phyloP scores from a whole-genome alignment of 352 stramenopile species.

The Phytopythium boreale region DNA sequence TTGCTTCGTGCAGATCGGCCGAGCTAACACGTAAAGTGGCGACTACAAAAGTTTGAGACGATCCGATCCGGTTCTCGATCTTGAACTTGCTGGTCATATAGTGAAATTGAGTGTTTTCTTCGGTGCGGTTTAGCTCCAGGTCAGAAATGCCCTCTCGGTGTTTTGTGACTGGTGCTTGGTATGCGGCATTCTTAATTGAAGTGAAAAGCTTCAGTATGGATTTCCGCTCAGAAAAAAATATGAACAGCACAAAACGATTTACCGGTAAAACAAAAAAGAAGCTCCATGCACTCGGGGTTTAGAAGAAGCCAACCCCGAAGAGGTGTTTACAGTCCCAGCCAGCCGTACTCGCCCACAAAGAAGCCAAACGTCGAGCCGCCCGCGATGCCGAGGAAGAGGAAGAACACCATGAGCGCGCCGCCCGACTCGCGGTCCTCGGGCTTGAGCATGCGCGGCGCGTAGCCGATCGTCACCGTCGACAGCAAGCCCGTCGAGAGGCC shows the following conservation, averaged over 20 bases:
- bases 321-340: constrained; percentile 21
- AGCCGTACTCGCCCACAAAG: constrained; percentile 27
- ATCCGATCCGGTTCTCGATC: not conserved
- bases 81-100: not conserved
- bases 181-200: not conserved
- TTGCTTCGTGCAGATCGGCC: not conserved
- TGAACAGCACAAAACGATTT: too few relatives aligned
- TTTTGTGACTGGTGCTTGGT: not conserved
- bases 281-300: too few relatives aligned
- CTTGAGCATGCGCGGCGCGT: too few relatives aligned
- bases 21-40: not conserved
- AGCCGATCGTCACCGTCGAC: too few relatives aligned
- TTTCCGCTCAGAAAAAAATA: too few relatives aligned
- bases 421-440: constrained; percentile 36
- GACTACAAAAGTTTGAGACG: not conserved
- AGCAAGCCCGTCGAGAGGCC: too few relatives aligned
- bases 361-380: constrained; percentile 30
- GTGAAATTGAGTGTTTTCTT: not conserved
- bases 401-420: constrained; percentile 36
- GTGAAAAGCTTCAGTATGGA: not conserved
- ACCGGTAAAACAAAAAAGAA: too few relatives aligned
- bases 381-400: constrained; percentile 36
- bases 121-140: not conserved
- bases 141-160: not conserved
- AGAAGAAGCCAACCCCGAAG: too few relatives aligned